Evolutionary conservation across 768 basidiomycete genomes (phyloP).

Genomic region (Lentinula edodes): DNA sequence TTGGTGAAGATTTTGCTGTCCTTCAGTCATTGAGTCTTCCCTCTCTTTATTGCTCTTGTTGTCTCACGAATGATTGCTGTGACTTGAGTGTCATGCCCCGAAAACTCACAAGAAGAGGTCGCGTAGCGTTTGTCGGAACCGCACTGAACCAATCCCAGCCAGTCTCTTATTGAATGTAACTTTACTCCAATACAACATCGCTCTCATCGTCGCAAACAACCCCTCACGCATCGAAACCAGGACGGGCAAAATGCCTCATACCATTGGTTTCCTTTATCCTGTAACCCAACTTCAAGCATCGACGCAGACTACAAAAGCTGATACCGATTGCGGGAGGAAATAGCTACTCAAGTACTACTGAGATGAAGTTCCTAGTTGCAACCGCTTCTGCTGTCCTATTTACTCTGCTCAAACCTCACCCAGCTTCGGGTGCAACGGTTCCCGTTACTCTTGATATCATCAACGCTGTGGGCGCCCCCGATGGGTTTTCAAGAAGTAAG

Average conservation of each 20-base stretch:
- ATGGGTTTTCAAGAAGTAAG: conserved; percentile 24
- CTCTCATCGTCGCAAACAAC: conserved; percentile 2
- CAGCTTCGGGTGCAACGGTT: not conserved
- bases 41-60: not conserved
- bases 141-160: not conserved
- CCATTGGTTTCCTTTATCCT: conserved; percentile 3
- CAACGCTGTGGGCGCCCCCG: conserved; percentile 36
- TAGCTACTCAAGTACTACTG: not conserved
- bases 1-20: not conserved
- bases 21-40: not conserved
- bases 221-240: not conserved
- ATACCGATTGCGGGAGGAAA: not conserved
- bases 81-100: not conserved
- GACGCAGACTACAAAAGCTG: not conserved
- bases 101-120: not conserved
- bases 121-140: not conserved
- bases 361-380: conserved; percentile 6
- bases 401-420: not conserved
- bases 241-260: conserved; percentile 3
- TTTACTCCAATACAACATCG: not conserved
- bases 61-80: not conserved
- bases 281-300: not conserved
- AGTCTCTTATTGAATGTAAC: not conserved
- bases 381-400: not conserved
- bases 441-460: conserved; percentile 27